Conservation (phyloP, 2,329 filamentous ascomycete genomes). For the Zymoseptoria passerinii region DNA sequence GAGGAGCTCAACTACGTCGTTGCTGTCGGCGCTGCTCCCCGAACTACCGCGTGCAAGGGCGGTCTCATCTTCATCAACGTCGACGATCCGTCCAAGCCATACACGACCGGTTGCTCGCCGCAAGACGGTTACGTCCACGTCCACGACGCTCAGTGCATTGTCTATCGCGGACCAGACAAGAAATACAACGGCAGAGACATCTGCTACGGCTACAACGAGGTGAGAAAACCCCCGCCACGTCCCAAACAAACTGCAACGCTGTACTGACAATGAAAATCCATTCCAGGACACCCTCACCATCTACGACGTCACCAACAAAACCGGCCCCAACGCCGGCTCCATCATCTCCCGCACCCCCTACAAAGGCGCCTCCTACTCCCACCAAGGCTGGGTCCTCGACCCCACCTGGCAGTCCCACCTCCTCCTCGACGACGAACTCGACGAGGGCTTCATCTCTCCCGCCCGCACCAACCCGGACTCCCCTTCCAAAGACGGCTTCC, state of each 20-base stretch:
- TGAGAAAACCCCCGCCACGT: too few relatives aligned
- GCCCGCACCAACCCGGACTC: conserved; percentile 21
- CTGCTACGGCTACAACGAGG: conserved; percentile 46
- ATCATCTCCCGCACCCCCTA: conserved; percentile 45
- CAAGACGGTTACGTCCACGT: conserved; percentile 50
- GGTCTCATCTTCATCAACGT: conserved; percentile 50
- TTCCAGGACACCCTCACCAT: conserved; percentile 34
- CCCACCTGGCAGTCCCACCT: conserved; percentile 39
- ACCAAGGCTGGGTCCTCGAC: conserved; percentile 48
- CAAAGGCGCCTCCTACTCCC: conserved; percentile 43
- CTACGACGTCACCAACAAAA: conserved; percentile 42
- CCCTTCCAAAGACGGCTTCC: conserved; percentile 33
- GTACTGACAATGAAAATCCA: too few relatives aligned
- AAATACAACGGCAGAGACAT: conserved; percentile 41
- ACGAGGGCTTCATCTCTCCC: conserved; percentile 40
- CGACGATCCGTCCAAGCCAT: conserved; percentile 43
- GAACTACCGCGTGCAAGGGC: conserved; percentile 39
- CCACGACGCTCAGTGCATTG: conserved; percentile 50
- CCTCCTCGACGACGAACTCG: conserved; percentile 47
- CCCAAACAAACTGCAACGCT: too few relatives aligned
- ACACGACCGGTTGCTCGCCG: conserved; percentile 42
- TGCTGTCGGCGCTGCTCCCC: conserved; percentile 34
- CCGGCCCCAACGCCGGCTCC: conserved; percentile 19
- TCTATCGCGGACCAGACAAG: conserved; percentile 42
- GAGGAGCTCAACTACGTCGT: conserved; percentile 44